Conservation (phyloP, 371 early-diverging fungal species). For the Batkoa obscura region DNA sequence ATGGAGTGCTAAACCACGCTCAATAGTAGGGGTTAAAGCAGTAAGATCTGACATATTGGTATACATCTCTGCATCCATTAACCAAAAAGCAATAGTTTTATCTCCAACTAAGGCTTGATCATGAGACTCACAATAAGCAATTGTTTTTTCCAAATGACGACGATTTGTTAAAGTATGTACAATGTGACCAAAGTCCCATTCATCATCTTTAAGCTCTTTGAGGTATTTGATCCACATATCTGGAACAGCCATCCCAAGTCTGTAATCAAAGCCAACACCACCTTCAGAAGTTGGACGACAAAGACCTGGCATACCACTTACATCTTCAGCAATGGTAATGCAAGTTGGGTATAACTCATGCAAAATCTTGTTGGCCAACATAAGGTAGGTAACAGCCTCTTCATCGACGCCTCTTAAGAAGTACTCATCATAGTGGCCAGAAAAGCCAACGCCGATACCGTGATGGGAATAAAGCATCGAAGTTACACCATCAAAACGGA, state of each 20-base stretch:
- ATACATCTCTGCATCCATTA: slow-evolving; percentile 98
- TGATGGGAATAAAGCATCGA: slow-evolving; percentile 90
- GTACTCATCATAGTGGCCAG: slow-evolving; percentile 85
- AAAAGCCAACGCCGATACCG: slow-evolving; percentile 84
- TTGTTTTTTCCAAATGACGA: slow-evolving; percentile 66
- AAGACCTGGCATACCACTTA: slow-evolving; percentile 95
- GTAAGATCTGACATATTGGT: slow-evolving; percentile 72
- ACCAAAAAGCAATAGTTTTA: slow-evolving; percentile 93
- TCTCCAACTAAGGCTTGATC: slow-evolving; percentile 96
- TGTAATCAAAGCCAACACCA: slow-evolving; percentile 90
- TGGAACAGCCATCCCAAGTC: slow-evolving; percentile 93
- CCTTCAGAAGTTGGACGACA: slow-evolving; percentile 80
- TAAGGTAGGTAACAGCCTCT: slow-evolving; percentile 74
- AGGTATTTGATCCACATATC: slow-evolving; percentile 97
- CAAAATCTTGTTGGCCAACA: slow-evolving; percentile 75
- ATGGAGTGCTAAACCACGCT: slow-evolving; percentile 84
- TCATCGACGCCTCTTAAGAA: slow-evolving; percentile 67
- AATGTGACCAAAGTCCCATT: slow-evolving; percentile 82
- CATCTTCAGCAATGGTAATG: slow-evolving; percentile 91
- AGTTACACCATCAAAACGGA: slow-evolving; percentile 95
- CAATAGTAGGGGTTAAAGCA: slow-evolving; percentile 68
- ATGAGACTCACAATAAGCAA: slow-evolving; percentile 87
- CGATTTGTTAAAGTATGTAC: slow-evolving; percentile 76
- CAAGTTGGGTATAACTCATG: slow-evolving; percentile 55
- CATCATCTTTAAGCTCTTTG: slow-evolving; percentile 78